Evolutionary conservation across 192 early-diverging fungal species (phyloP).

Genomic region (Podila epicladia): DNA sequence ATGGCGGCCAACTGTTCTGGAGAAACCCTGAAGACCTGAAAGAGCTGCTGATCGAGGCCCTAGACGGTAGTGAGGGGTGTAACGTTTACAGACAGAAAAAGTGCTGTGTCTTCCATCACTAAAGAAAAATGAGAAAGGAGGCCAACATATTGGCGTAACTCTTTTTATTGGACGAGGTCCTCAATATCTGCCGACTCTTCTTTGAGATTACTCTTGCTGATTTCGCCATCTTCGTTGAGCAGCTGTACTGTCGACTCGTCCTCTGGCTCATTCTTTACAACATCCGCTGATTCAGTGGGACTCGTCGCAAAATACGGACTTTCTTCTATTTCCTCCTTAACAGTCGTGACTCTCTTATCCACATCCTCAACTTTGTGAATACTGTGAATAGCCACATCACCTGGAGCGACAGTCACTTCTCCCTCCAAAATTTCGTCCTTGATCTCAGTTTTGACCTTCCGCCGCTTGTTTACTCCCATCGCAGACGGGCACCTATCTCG

Average conservation of each 20-base stretch:
- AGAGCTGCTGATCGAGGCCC: background rate
- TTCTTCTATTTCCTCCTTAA: background rate
- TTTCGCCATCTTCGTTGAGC: background rate
- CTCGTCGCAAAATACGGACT: background rate
- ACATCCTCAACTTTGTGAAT: background rate
- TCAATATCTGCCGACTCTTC: conserved; percentile 31
- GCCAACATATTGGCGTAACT: background rate
- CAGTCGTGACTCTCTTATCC: background rate
- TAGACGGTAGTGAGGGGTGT: background rate
- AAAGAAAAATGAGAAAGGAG: background rate
- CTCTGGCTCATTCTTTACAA: background rate
- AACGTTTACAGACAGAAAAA: conserved; percentile 6
- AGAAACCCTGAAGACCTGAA: conserved; percentile 9
- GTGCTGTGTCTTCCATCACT: conserved; percentile 1
- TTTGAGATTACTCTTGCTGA: conserved; percentile 8
- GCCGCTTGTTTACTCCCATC: background rate
- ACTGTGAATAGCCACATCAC: conserved; percentile 24
- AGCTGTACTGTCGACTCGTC: background rate
- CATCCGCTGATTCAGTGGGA: background rate
- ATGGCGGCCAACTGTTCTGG: background rate
- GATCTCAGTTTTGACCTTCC: conserved; percentile 2
- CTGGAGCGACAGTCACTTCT: conserved; percentile 17
- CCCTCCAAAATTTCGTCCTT: conserved; percentile 5
- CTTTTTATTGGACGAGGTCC: conserved; percentile 19
- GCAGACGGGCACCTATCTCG: conserved; percentile 68